Evolutionary conservation across 139 green algal species (phyloP).

Genomic region (Choricystis sp.): DNA sequence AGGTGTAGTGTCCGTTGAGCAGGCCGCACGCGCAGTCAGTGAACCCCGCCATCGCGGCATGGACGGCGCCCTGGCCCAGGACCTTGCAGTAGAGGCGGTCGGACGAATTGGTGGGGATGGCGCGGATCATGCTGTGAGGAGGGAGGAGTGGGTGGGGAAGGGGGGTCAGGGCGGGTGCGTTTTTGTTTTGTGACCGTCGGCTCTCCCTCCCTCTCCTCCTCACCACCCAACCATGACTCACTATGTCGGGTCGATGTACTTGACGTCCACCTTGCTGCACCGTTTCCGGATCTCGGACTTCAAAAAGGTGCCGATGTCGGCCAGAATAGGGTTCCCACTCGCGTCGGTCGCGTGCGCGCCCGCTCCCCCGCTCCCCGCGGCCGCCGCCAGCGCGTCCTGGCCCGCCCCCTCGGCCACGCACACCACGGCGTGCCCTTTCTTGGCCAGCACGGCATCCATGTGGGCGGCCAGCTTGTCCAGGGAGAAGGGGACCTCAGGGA

Average conservation of each 20-base stretch:
- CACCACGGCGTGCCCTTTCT: conserved; percentile 65
- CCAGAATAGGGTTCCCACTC: conserved; percentile 64
- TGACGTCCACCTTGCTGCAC: conserved; percentile 62
- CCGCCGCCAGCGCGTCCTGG: conserved; percentile 34
- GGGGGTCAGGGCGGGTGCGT: too few species aligned
- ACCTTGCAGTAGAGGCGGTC: conserved; percentile 89
- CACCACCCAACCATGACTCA: too few species aligned
- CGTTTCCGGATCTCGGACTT: conserved; percentile 53
- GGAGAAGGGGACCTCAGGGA: conserved; percentile 81
- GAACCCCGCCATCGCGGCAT: conserved; percentile 84
- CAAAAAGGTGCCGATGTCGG: conserved; percentile 73
- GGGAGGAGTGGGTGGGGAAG: too few species aligned
- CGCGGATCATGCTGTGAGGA: conserved; percentile 85
- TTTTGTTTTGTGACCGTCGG: too few species aligned
- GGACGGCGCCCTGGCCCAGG: conserved; percentile 84
- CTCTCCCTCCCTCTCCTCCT: too few species aligned
- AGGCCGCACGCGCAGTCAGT: conserved; percentile 57
- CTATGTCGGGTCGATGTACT: conserved; percentile 72
- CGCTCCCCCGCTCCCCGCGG: conserved; percentile 1
- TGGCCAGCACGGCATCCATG: conserved; percentile 38
- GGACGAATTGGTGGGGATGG: conserved; percentile 57
- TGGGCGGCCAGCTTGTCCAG: conserved; percentile 51
- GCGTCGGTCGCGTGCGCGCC: conserved; percentile 41
- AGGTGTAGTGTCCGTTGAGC: conserved; percentile 92
- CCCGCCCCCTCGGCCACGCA: conserved; percentile 87